These are phyloP conservation scores for Plasmodium coatneyi DNA, from an alignment of 169 alveolate genomes.

Conservation along the genomic window DNA sequence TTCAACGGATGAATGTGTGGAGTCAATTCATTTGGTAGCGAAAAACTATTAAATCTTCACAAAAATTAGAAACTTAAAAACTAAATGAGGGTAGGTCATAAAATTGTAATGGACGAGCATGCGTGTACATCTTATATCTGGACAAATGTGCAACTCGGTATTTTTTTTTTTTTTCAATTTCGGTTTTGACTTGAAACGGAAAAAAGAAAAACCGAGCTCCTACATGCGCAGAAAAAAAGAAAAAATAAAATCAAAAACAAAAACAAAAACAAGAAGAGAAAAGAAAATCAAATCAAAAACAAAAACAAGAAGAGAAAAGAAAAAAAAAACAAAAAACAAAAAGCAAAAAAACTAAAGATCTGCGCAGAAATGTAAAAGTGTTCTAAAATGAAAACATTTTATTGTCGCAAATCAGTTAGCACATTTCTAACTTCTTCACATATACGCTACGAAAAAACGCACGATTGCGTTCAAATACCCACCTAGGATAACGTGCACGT, in stretches of 20 bases:
- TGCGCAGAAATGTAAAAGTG: background rate
- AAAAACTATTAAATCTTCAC: conserved; percentile 36
- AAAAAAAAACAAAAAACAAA: background rate
- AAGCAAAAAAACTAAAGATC: conserved; percentile 1
- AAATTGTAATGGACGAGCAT: background rate
- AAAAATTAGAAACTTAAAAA: conserved; percentile 35
- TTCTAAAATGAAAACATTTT: conserved; percentile 14
- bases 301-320: background rate
- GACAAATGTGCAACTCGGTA: background rate
- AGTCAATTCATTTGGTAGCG: background rate
- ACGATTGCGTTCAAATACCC: background rate
- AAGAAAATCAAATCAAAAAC: background rate
- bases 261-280: background rate
- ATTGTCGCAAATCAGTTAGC: background rate
- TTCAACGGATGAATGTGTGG: conserved; percentile 5
- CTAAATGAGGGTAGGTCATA: background rate
- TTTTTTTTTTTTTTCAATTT: background rate
- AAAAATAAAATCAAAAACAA: background rate
- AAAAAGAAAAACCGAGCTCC: conserved; percentile 9
- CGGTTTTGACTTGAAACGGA: background rate
- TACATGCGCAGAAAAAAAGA: background rate
- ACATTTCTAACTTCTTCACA: background rate
- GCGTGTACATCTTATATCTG: background rate
- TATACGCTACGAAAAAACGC: conserved; percentile 2
- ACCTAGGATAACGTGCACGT: background rate